Conservation (phyloP, 2,329 filamentous ascomycete species). For the Lachnum nothofagi region DNA sequence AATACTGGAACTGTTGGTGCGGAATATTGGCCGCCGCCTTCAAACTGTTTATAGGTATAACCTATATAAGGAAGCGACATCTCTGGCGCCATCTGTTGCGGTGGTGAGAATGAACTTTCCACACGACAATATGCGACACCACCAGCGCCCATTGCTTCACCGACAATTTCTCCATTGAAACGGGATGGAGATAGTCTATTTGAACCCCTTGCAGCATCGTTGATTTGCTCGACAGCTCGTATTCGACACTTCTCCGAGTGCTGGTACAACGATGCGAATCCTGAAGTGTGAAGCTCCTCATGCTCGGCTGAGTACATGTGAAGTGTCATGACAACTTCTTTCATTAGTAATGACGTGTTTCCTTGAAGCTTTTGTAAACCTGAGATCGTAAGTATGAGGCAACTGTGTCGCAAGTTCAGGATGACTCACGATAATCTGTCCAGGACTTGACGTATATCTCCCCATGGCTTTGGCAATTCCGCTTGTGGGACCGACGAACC, state of each 20-base stretch:
- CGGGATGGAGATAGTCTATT: not conserved
- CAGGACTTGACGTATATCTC: not conserved
- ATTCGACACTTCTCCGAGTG: not conserved
- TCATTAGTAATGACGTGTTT: conserved; percentile 6
- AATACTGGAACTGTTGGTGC: too few species aligned
- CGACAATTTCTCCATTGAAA: not conserved
- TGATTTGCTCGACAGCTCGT: not conserved
- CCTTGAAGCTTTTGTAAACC: conserved; percentile 3
- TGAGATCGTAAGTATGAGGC: conserved; percentile 3
- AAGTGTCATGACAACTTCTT: conserved; percentile 11
- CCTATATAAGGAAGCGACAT: too few species aligned
- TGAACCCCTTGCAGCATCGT: not conserved
- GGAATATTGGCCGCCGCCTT: too few species aligned
- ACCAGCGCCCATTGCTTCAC: too few species aligned
- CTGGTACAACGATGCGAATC: not conserved
- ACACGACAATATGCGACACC: too few species aligned
- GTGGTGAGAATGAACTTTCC: too few species aligned
- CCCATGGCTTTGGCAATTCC: conserved; percentile 4
- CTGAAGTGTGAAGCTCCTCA: conserved; percentile 5
- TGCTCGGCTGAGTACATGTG: conserved; percentile 14
- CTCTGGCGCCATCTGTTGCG: too few species aligned
- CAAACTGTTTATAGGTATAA: too few species aligned
- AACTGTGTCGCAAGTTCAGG: not conserved
- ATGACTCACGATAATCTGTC: not conserved
- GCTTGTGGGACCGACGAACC: conserved; percentile 4